phyloP scores from a whole-genome alignment of 495 filamentous ascomycete species.

The Penicillium cataractarum region DNA sequence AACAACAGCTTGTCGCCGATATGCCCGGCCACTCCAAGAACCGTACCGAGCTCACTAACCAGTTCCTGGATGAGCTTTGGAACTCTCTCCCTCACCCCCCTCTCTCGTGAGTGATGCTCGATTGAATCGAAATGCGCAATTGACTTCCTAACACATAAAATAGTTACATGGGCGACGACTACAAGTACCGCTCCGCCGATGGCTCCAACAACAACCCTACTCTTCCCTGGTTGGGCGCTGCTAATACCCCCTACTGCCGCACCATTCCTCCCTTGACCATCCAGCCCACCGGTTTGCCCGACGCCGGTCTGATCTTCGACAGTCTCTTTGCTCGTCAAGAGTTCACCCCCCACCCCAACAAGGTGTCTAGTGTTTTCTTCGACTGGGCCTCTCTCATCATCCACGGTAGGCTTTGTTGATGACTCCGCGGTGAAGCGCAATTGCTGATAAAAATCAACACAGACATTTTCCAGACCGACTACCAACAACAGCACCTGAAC shows the following conservation, averaged over 20 bases:
- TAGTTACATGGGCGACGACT: constrained; percentile 67
- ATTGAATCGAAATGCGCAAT: background rate
- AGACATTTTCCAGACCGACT: constrained; percentile 64
- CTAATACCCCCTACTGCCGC: constrained; percentile 59
- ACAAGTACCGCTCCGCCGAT: constrained; percentile 70
- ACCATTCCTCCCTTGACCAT: constrained; percentile 55
- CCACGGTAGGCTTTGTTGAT: constrained; percentile 41
- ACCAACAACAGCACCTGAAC: constrained; percentile 53
- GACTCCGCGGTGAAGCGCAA: background rate
- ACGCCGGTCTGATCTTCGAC: constrained; percentile 58
- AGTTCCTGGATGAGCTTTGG: constrained; percentile 74
- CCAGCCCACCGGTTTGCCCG: constrained; percentile 55
- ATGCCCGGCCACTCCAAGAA: constrained; percentile 65
- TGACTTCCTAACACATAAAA: constrained; percentile 12
- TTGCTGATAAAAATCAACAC: constrained; percentile 8
- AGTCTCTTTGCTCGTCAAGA: constrained; percentile 54
- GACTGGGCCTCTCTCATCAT: constrained; percentile 62
- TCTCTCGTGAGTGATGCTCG: constrained; percentile 44
- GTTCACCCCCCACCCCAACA: constrained; percentile 59
- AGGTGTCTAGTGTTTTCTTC: constrained; percentile 62
- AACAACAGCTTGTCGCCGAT: constrained; percentile 60
- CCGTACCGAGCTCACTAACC: constrained; percentile 66
- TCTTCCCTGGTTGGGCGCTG: constrained; percentile 57
- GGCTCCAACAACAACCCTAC: constrained; percentile 69
- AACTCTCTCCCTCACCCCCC: constrained; percentile 58